Evolutionary conservation across 2,329 filamentous ascomycete genomes (phyloP).

Genomic region (Penicillium sp.): DNA sequence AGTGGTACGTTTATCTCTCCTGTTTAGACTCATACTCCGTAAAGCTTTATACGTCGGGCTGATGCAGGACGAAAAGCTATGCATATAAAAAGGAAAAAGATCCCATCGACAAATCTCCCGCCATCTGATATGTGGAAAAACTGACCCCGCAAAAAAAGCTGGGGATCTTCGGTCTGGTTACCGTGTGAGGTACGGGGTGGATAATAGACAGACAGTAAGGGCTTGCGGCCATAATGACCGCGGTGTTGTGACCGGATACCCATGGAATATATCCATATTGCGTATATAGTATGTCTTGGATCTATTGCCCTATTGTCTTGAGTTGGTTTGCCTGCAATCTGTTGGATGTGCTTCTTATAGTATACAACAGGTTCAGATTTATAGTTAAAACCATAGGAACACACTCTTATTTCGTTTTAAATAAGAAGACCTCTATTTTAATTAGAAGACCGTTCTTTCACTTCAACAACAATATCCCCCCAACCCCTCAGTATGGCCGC

Average conservation of each 20-base stretch:
- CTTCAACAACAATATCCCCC: not conserved
- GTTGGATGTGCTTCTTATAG: not conserved
- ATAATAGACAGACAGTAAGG: not conserved
- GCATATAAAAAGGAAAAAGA: not conserved
- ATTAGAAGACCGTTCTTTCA: not conserved
- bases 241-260: not conserved
- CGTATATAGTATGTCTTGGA: no score
- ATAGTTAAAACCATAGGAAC: not conserved
- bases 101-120: not conserved
- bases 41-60: not conserved
- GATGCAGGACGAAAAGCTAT: not conserved
- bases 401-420: not conserved
- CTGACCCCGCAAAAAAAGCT: conserved; percentile 11
- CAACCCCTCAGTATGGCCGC: not conserved
- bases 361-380: not conserved
- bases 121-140: conserved; percentile 25
- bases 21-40: not conserved
- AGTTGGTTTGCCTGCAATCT: not conserved
- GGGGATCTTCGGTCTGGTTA: conserved; percentile 20
- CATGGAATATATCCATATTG: not conserved
- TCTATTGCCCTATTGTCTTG: not conserved
- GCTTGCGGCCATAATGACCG: not conserved
- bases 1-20: not conserved
- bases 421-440: not conserved
- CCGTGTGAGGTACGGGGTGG: conserved; percentile 4